Conservation (phyloP, 148 eudicot species). For the Cornus florida region DNA sequence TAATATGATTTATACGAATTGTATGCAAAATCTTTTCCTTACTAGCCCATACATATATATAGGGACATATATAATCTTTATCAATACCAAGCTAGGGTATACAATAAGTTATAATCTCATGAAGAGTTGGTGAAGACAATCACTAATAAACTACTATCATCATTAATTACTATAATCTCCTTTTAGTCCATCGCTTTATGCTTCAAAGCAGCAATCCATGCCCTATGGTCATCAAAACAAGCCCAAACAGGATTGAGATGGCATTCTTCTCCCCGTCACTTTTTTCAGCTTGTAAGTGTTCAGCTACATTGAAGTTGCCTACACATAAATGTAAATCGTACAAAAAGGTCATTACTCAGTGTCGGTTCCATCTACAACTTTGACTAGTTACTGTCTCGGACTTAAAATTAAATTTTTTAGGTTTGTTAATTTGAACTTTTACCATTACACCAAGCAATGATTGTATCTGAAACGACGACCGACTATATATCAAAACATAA, state of each 20-base stretch:
- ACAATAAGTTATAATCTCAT: neutral
- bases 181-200: neutral
- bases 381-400: too few species aligned
- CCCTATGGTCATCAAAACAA: slow-evolving; percentile 28
- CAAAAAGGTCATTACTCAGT: neutral
- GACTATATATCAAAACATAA: too few species aligned
- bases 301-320: slow-evolving; percentile 65
- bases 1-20: too few species aligned
- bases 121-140: neutral
- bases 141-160: too few species aligned
- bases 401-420: too few species aligned
- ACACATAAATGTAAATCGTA: neutral
- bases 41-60: too few species aligned
- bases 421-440: too few species aligned
- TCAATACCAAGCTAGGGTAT: neutral
- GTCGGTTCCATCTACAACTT: too few species aligned
- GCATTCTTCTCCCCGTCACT: slow-evolving; percentile 22
- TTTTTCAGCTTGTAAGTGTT: slow-evolving; percentile 45
- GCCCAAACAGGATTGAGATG: slow-evolving; percentile 15
- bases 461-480: neutral
- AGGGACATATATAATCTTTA: too few species aligned
- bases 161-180: neutral
- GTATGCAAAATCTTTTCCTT: too few species aligned
- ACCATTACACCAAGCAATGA: neutral
- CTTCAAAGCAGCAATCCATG: slow-evolving; percentile 24